A percentile compares a stretch with the other conserved stretches of the same genome.
Evolutionary conservation across 1,139 yeast species (phyloP).

Genomic region (Debaryomyces robertsiae): DNA sequence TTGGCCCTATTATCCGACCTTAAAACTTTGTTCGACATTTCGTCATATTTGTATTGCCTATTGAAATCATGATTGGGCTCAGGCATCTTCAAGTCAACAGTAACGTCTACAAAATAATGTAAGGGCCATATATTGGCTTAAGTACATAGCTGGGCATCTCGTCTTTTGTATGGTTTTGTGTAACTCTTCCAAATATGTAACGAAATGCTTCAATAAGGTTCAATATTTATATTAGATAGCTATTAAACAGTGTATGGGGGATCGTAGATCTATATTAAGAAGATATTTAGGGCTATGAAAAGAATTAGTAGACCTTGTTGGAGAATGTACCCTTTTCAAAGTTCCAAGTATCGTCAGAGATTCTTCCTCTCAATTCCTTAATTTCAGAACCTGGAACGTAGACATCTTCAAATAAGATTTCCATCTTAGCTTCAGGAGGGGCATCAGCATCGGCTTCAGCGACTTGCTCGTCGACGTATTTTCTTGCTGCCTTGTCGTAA

Average conservation of each 20-base stretch:
- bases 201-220: too few species aligned
- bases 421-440: conserved; percentile 95
- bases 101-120: neutral
- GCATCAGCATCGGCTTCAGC: conserved; percentile 92
- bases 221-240: conserved; percentile 4
- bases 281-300: neutral
- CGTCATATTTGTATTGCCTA: conserved; percentile 50
- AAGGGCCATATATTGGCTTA: neutral
- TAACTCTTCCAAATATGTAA: neutral
- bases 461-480: conserved; percentile 91
- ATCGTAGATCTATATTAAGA: conserved; percentile 6
- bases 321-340: conserved; percentile 74
- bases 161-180: conserved; percentile 9
- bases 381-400: conserved; percentile 94
- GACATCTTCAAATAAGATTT: conserved; percentile 93
- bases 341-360: conserved; percentile 91
- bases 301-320: conserved; percentile 47
- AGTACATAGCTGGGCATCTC: conserved; percentile 1
- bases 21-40: conserved; percentile 77
- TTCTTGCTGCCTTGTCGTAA: conserved; percentile 94
- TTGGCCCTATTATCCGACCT: conserved; percentile 53
- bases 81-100: conserved; percentile 10
- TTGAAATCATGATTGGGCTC: conserved; percentile 14
- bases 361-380: conserved; percentile 93
- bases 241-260: conserved; percentile 6